phyloP scores from a whole-genome alignment of 768 basidiomycete species.

The Fistulinella prunicolor region DNA sequence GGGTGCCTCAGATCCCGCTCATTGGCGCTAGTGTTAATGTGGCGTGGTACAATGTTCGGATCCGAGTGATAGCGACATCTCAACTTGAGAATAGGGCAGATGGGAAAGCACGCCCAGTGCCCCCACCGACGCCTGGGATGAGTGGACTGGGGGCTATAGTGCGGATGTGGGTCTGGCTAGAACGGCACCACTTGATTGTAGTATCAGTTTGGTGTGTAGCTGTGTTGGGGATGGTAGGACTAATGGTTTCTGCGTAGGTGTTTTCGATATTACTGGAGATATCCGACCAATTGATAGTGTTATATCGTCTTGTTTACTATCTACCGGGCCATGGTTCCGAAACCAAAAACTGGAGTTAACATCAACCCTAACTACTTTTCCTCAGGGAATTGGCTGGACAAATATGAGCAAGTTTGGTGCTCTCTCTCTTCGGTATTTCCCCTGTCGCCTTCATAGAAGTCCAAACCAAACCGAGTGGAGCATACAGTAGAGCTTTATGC shows the following conservation, averaged over 20 bases:
- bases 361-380: too few species aligned
- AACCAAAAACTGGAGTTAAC: too few species aligned
- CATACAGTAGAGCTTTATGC: slow-evolving; percentile 71
- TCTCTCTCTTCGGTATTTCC: too few species aligned
- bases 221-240: neutral
- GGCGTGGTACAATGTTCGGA: slow-evolving; percentile 66
- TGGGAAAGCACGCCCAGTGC: slow-evolving; percentile 1
- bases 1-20: slow-evolving; percentile 50
- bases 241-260: neutral
- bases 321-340: too few species aligned
- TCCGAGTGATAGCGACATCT: slow-evolving; percentile 47
- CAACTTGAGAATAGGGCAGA: slow-evolving; percentile 2
- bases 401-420: too few species aligned
- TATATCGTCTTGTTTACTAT: too few species aligned
- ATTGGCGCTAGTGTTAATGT: slow-evolving; percentile 61
- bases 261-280: too few species aligned
- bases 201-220: slow-evolving; percentile 1
- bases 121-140: slow-evolving; percentile 25
- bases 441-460: slow-evolving; percentile 74
- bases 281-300: too few species aligned
- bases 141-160: slow-evolving; percentile 38
- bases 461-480: slow-evolving; percentile 64
- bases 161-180: slow-evolving; percentile 49
- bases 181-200: slow-evolving; percentile 4
- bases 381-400: too few species aligned